Base-by-base conservation (phyloP, 2,329 filamentous ascomycete genomes). In the Colletotrichum sojae region DNA sequence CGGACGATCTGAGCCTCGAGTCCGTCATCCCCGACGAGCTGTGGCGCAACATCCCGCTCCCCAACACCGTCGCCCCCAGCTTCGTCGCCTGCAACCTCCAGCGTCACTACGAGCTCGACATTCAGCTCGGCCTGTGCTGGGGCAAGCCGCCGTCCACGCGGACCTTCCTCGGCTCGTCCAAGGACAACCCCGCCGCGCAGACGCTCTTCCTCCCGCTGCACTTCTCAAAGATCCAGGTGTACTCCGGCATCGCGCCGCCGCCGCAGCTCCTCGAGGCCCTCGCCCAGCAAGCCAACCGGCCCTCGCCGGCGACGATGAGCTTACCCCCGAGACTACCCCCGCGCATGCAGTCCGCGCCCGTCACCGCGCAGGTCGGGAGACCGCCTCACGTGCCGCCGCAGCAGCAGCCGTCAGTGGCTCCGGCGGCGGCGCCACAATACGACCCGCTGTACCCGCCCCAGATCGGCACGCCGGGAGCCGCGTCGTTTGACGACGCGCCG, bases 51-150 rank as follows among this genome's bases (percentile, higher is more conserved):
- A 84, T 89, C 57, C 84, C 90, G 0, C 83, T 98, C 6, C 96
- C 95, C 2, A 96, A 94, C 77, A 95, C 93, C 0, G 90, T 99
- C 12, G 91, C 94, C 10, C 96, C 96, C 0, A 91, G 90, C 0
- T 99, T 99, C 77, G 85, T 90, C 56, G 94, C 94, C 1, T 99
- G 96, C 81, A 98, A 98, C 78, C 88, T 98, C 56, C 87, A 88
- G 59, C 89, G 95, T 31, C 86, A 83, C 59, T 98, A 99, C 78
- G 92, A 95, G 77, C 82, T 99, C 45, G 94, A 98, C 79, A 83
- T 98, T 48, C 90, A 90, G 68, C 83, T 97, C 8, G 94, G 94
- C 2, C 79, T 98, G 45, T 90, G 89, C 65, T 95, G 94, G 85
- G 92, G 92, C 6, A 86, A 87, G 36, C 84, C 87, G 83, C 55